phyloP scores from a whole-genome alignment of 1,284 basidiomycete genomes.

The Boletellus sp. region DNA sequence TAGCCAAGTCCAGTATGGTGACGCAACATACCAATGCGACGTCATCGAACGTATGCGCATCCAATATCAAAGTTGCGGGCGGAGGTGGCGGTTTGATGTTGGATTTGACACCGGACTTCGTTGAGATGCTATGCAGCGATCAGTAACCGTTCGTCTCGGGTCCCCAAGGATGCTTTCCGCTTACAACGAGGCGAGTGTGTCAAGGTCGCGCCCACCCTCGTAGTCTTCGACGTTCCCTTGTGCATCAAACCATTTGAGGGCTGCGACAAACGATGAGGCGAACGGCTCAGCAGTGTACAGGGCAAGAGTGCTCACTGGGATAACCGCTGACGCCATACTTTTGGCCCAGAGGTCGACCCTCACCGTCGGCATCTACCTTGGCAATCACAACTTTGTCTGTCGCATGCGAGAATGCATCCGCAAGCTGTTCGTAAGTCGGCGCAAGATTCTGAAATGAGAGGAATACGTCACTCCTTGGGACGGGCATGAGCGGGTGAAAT shows the following conservation, averaged over 20 bases:
- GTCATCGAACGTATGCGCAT: conserved; percentile 70
- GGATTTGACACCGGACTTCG: conserved; percentile 78
- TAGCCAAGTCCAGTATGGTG: background rate
- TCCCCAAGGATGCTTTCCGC: conserved; percentile 24
- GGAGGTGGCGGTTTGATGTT: conserved; percentile 83
- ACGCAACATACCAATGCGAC: conserved; percentile 59
- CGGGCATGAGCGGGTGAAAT: background rate
- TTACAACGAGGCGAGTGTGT: conserved; percentile 73
- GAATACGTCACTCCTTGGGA: conserved; percentile 11
- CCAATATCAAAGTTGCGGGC: conserved; percentile 67
- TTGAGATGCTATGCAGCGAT: conserved; percentile 54
- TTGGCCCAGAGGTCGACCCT: conserved; percentile 66
- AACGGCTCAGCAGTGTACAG: background rate
- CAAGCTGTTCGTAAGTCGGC: conserved; percentile 85
- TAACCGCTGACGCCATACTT: conserved; percentile 81
- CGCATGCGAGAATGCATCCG: conserved; percentile 74
- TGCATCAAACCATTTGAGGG: conserved; percentile 87
- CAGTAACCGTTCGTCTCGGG: background rate
- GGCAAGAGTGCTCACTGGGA: conserved; percentile 63
- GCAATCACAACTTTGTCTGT: conserved; percentile 86
- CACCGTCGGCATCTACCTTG: conserved; percentile 91
- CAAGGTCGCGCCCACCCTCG: conserved; percentile 78
- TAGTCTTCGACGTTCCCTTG: conserved; percentile 70
- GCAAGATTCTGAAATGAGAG: conserved; percentile 63
- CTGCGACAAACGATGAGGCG: conserved; percentile 38